These are phyloP conservation scores for Polyporus tsugae DNA, from an alignment of 1,284 basidiomycete species.

Conservation along the genomic window DNA sequence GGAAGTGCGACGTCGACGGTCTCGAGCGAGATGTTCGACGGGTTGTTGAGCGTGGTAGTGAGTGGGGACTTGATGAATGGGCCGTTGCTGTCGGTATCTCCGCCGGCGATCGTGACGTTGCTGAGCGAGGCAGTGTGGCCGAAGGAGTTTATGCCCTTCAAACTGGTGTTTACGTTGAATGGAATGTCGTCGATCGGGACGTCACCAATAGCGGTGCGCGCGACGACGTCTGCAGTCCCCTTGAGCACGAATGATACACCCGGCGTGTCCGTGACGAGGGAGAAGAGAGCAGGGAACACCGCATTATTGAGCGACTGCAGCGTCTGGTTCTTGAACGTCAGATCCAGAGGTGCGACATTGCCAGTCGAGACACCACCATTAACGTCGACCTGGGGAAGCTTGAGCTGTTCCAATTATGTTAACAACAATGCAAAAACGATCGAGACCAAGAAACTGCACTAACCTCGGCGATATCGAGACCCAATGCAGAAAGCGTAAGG, in stretches of 20 bases:
- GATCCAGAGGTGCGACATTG: constrained; percentile 49
- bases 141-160: constrained; percentile 67
- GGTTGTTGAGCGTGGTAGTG: constrained; percentile 65
- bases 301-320: constrained; percentile 62
- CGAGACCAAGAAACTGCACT: constrained; percentile 18
- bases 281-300: constrained; percentile 67
- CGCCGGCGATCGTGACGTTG: constrained; percentile 67
- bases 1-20: constrained; percentile 69
- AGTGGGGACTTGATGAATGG: constrained; percentile 53
- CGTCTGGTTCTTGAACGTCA: constrained; percentile 64
- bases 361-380: constrained; percentile 74
- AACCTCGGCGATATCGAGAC: constrained; percentile 65
- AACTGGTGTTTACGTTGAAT: constrained; percentile 63
- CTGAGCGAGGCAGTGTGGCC: constrained; percentile 56
- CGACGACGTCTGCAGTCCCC: constrained; percentile 69
- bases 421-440: constrained; percentile 14
- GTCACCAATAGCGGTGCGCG: constrained; percentile 71
- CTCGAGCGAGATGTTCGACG: constrained; percentile 72
- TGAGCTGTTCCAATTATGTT: constrained; percentile 51
- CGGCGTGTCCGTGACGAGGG: constrained; percentile 61
- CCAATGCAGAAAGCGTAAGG: constrained; percentile 59
- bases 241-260: constrained; percentile 58
- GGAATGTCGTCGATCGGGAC: constrained; percentile 74
- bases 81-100: constrained; percentile 65
- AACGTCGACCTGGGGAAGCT: constrained; percentile 58